phyloP scores from a whole-genome alignment of 129 eudicot species.

The Calendula officinalis region DNA sequence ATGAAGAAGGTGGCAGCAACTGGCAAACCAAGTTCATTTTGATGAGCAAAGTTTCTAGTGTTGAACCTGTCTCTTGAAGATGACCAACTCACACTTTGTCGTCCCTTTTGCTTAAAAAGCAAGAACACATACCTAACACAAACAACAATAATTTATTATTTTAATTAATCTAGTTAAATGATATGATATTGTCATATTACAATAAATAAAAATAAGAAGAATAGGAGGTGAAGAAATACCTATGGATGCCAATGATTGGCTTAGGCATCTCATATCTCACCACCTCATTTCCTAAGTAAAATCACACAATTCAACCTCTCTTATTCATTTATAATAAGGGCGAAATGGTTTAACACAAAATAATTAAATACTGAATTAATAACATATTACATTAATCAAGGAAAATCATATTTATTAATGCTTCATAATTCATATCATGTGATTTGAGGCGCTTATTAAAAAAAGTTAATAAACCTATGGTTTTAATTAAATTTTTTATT shows the following conservation, averaged over 20 bases:
- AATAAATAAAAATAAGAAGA: background rate
- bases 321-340: no score
- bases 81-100: constrained; percentile 39
- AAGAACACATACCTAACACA: constrained; percentile 56
- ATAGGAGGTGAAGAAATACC: constrained; percentile 36
- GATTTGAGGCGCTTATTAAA: no score
- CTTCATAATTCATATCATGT: no score
- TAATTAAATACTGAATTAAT: no score
- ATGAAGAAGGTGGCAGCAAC: constrained; percentile 66
- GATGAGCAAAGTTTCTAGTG: constrained; percentile 48
- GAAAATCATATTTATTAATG: no score
- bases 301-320: background rate
- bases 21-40: constrained; percentile 50
- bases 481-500: no score
- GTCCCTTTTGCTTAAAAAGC: constrained; percentile 59
- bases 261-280: no score
- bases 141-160: constrained; percentile 33
- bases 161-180: constrained; percentile 10
- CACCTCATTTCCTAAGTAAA: background rate
- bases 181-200: background rate
- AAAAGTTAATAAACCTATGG: no score
- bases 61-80: constrained; percentile 45
- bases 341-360: no score
- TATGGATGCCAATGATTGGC: constrained; percentile 70
- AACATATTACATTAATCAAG: no score